Percentiles rank a stretch among this genome's conserved stretches.
phyloP scores from a whole-genome alignment of 2,329 filamentous ascomycete genomes.

The Paracoccidioides brasiliensis region DNA sequence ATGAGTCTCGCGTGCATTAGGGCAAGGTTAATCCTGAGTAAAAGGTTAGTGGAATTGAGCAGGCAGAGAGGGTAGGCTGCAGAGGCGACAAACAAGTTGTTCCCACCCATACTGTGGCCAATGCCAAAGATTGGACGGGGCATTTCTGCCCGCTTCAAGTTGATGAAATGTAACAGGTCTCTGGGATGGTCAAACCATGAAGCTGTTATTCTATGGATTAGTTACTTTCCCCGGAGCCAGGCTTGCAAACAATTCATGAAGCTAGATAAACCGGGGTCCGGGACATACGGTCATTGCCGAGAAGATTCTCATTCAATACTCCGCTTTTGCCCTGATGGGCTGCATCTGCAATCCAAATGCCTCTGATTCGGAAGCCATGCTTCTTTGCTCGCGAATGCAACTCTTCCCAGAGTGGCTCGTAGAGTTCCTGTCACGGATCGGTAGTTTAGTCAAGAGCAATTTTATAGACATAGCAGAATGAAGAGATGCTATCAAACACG shows the following conservation, averaged over 20 bases:
- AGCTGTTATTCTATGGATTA: slow-evolving; percentile 38
- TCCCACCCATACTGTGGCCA: slow-evolving; percentile 80
- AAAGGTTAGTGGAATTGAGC: background rate
- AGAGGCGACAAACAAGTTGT: slow-evolving; percentile 41
- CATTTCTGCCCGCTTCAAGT: slow-evolving; percentile 66
- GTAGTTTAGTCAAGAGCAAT: background rate
- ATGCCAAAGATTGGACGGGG: slow-evolving; percentile 71
- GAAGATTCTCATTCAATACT: slow-evolving; percentile 56
- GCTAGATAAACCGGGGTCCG: background rate
- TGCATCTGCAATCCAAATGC: slow-evolving; percentile 86
- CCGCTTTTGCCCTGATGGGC: slow-evolving; percentile 72
- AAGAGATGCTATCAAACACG: background rate
- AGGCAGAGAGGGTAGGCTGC: background rate
- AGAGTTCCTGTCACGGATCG: slow-evolving; percentile 54
- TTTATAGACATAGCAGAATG: background rate
- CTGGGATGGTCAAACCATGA: slow-evolving; percentile 76
- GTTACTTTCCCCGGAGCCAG: background rate
- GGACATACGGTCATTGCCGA: slow-evolving; percentile 71
- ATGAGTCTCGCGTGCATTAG: slow-evolving; percentile 72
- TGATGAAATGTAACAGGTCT: slow-evolving; percentile 75
- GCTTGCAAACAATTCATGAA: too few relatives aligned
- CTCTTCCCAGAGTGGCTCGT: slow-evolving; percentile 85
- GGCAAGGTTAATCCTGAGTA: slow-evolving; percentile 45
- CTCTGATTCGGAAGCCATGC: slow-evolving; percentile 56
- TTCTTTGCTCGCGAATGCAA: slow-evolving; percentile 46